phyloP scores from a whole-genome alignment of 352 stramenopile species.

The Pseudoperonospora humuli region DNA sequence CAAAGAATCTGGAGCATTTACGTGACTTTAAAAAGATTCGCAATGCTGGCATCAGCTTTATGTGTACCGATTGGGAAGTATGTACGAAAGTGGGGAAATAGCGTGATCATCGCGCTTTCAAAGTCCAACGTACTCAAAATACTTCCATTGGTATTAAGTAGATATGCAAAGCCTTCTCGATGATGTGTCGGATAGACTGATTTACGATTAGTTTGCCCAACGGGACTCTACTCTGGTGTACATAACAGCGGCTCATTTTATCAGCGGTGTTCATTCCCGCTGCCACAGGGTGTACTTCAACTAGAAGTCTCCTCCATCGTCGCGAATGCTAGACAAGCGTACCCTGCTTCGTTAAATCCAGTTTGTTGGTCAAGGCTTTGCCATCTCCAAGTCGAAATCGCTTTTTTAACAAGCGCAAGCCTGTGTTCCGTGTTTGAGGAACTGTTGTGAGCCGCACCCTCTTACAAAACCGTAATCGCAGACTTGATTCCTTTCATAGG shows the following conservation, averaged over 20 bases:
- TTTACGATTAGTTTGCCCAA: not conserved
- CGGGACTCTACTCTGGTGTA: too few relatives aligned
- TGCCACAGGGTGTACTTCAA: too few relatives aligned
- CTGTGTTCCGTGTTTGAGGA: too few relatives aligned
- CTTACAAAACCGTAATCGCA: too few relatives aligned
- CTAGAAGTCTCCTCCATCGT: too few relatives aligned
- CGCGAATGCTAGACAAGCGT: not conserved
- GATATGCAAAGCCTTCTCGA: not conserved
- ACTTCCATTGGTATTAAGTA: too few relatives aligned
- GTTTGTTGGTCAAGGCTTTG: not conserved
- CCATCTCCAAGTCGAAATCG: too few relatives aligned
- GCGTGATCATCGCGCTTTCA: not conserved
- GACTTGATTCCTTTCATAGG: too few relatives aligned
- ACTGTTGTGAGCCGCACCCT: too few relatives aligned
- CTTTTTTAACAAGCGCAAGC: too few relatives aligned
- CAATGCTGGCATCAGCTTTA: not conserved
- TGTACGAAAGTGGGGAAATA: not conserved
- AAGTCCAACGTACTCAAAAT: not conserved
- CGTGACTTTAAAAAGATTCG: not conserved
- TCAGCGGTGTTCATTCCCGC: too few relatives aligned
- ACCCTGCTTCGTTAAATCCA: not conserved
- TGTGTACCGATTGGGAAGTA: not conserved
- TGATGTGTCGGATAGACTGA: not conserved
- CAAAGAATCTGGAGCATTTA: not conserved
- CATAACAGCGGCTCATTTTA: too few relatives aligned